A percentile compares a stretch with the other conserved stretches of the same genome.
Evolutionary conservation across 805 yeast genomes (phyloP).

Genomic region (Yarrowia sp.): DNA sequence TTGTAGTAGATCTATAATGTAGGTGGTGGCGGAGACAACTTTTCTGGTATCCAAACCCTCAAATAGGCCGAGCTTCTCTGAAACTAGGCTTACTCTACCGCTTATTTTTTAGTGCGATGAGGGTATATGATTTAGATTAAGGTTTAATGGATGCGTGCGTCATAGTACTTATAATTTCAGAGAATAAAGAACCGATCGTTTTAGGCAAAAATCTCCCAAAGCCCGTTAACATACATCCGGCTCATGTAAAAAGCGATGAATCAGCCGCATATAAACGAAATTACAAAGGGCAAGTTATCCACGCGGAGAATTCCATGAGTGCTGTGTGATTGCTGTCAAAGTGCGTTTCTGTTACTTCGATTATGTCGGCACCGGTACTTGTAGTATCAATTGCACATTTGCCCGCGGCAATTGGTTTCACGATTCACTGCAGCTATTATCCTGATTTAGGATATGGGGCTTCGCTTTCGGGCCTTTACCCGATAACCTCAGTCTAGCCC

Average conservation of each 20-base stretch:
- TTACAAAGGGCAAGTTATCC: neutral
- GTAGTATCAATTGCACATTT: too few species aligned
- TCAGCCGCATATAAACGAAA: slow-evolving; percentile 3
- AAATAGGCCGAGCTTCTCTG: too few species aligned
- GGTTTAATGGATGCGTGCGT: slow-evolving; percentile 4
- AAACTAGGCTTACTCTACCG: too few species aligned
- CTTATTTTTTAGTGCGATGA: neutral
- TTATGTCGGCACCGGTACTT: neutral
- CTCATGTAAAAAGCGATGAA: neutral
- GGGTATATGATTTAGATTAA: neutral
- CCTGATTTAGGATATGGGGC: too few species aligned
- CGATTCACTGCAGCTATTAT: too few species aligned
- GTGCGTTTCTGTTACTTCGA: neutral
- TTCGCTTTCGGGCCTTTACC: neutral
- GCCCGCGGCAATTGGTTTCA: too few species aligned
- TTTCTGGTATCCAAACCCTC: too few species aligned
- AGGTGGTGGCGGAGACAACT: too few species aligned
- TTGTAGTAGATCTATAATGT: too few species aligned
- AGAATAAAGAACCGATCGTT: neutral
- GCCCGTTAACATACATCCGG: neutral
- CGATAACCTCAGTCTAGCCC: neutral
- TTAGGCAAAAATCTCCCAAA: slow-evolving; percentile 10
- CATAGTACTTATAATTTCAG: neutral
- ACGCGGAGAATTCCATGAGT: neutral
- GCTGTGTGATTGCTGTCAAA: slow-evolving; percentile 1